Evolutionary conservation across 805 yeast species (phyloP), one percentile per base, ranked within the genome.

Genomic region (Myxozyma geophila): DNA sequence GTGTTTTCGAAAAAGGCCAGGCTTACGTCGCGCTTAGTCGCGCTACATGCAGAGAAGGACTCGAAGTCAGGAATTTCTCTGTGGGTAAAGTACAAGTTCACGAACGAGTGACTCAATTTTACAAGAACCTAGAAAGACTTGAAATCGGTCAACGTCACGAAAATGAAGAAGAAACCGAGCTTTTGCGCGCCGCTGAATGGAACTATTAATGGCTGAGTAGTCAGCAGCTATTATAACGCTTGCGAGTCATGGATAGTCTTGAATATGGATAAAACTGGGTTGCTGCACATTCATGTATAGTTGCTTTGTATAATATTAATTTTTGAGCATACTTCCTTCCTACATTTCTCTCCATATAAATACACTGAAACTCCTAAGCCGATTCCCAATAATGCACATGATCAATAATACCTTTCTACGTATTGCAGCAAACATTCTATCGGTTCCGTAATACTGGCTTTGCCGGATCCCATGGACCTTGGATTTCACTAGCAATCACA

Each of bases 21-120:
- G 96, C 96, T 0, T 95, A 95, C 73, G 99, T 95, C 37, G 99
- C 98, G 0, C 78, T 95, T 39, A 90, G 97, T 12, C 83, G 99
- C 75, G 98, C 98, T 0, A 88, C 87, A 0, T 83, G 88, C 23
- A 81, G 96, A 70, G 85, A 85, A 2, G 97, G 97, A 0, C 79
- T 95, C 35, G 97, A 91, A 71, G 89, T 95, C 1, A 75, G 85
- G 59, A 87, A 90, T 70, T 95, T 95, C 74, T 80, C 85, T 59
- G 82, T 81, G 40, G 71, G 74, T 0, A 86, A 84, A 71, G 90
- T 95, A 15, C 80, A 76, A 71, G 89, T 93, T 0, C 90, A 92
- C 75, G 80, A 80, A 0, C 83, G 81, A 67, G 99, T 95, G 2
- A 79, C 80, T 19, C 79, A 81, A 10, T 95, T 93, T 71, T 95